A percentile compares a stretch with the other conserved stretches of the same genome.
Evolutionary conservation across 2,329 filamentous ascomycete species (phyloP).

Genomic region (Neodidymelliopsis sp.): DNA sequence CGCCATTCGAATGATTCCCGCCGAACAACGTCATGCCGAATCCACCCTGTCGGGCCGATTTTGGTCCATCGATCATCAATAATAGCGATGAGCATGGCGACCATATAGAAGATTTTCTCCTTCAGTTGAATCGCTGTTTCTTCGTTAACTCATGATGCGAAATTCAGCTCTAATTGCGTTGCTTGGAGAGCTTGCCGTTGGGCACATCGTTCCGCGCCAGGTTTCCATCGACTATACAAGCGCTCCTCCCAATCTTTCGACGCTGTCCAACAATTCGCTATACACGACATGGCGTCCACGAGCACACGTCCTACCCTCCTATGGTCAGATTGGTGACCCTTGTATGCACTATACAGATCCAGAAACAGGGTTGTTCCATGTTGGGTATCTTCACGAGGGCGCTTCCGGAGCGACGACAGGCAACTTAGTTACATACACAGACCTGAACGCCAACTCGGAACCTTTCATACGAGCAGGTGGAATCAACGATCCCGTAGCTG

Average conservation of each 20-base stretch:
- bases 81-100: background rate
- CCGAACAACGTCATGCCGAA: conserved; percentile 11
- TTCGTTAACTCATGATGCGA: background rate
- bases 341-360: conserved; percentile 58
- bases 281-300: conserved; percentile 44
- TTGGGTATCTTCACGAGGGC: conserved; percentile 54
- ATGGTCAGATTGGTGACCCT: conserved; percentile 54
- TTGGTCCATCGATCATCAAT: background rate
- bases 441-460: conserved; percentile 41
- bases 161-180: background rate
- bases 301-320: conserved; percentile 52
- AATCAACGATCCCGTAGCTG: conserved; percentile 55
- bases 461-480: conserved; percentile 45
- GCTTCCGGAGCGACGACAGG: conserved; percentile 44
- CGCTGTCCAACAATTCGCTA: conserved; percentile 23
- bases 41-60: conserved; percentile 1
- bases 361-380: conserved; percentile 54
- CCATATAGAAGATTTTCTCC: too few relatives aligned
- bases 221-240: conserved; percentile 22
- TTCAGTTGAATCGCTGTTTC: too few relatives aligned
- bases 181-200: conserved; percentile 1
- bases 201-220: conserved; percentile 19
- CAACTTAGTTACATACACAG: conserved; percentile 54
- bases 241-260: conserved; percentile 30
- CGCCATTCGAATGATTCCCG: background rate